These are phyloP conservation scores for Ophiostoma perfectum DNA, from an alignment of 2,329 filamentous ascomycete species.

Conservation along the genomic window DNA sequence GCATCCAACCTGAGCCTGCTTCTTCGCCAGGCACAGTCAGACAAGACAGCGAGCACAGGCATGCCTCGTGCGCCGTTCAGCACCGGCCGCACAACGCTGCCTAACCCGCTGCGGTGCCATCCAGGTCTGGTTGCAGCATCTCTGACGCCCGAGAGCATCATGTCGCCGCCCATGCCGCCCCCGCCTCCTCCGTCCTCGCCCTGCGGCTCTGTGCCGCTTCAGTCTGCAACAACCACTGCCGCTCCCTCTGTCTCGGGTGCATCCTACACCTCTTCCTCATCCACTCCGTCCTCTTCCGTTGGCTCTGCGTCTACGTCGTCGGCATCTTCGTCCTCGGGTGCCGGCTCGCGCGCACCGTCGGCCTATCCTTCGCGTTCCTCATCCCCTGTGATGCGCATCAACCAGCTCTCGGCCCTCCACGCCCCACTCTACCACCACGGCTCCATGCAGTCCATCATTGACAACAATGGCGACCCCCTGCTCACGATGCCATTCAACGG, in stretches of 20 bases:
- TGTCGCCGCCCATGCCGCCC: slow-evolving; percentile 12
- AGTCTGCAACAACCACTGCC: not conserved
- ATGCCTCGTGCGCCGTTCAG: not conserved
- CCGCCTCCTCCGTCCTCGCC: slow-evolving; percentile 16
- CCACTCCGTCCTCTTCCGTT: not conserved
- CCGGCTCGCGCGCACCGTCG: not conserved
- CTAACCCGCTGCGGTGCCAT: slow-evolving; percentile 22
- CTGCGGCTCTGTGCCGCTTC: not conserved
- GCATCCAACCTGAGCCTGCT: slow-evolving; percentile 18
- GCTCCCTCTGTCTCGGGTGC: not conserved
- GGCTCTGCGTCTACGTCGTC: not conserved
- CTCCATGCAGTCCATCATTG: slow-evolving; percentile 7
- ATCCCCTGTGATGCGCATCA: slow-evolving; percentile 13
- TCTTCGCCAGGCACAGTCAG: slow-evolving; percentile 7
- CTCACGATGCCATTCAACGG: slow-evolving; percentile 23
- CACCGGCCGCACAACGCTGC: not conserved
- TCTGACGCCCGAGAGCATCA: not conserved
- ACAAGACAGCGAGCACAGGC: not conserved
- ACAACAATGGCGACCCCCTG: slow-evolving; percentile 15
- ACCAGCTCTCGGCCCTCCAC: slow-evolving; percentile 12
- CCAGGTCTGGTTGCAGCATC: slow-evolving; percentile 7
- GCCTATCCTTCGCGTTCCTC: not conserved
- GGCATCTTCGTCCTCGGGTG: not conserved
- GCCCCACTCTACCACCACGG: slow-evolving; percentile 11
- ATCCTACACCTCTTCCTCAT: not conserved